phyloP scores from a whole-genome alignment of 495 filamentous ascomycete species.

The Penicillium macrosclerotiorum region DNA sequence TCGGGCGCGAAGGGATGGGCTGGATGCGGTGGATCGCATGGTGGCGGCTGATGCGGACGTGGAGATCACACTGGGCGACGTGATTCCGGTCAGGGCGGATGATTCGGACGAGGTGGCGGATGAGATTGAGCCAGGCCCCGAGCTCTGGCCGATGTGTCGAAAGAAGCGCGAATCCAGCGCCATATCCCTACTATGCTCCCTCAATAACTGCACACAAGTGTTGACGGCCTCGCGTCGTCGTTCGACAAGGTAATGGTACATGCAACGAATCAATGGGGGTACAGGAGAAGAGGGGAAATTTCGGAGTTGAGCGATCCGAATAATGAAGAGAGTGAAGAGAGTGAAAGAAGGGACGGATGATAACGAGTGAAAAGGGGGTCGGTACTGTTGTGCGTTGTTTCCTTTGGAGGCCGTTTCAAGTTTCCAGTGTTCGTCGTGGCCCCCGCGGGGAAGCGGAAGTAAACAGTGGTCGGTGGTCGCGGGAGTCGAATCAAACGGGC shows the following conservation, averaged over 20 bases:
- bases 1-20: slow-evolving; percentile 67
- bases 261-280: slow-evolving; percentile 29
- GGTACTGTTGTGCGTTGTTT: slow-evolving; percentile 30
- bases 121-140: slow-evolving; percentile 46
- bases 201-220: slow-evolving; percentile 47
- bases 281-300: slow-evolving; percentile 9
- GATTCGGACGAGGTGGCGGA: slow-evolving; percentile 57
- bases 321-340: neutral
- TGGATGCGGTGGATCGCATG: slow-evolving; percentile 49
- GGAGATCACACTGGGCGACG: slow-evolving; percentile 44
- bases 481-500: slow-evolving; percentile 1
- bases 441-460: slow-evolving; percentile 15
- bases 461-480: slow-evolving; percentile 15
- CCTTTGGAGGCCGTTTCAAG: slow-evolving; percentile 16
- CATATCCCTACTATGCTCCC: slow-evolving; percentile 49
- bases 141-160: slow-evolving; percentile 43
- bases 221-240: slow-evolving; percentile 47
- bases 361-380: slow-evolving; percentile 18
- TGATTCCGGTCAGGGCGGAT: slow-evolving; percentile 54
- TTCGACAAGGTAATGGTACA: slow-evolving; percentile 40
- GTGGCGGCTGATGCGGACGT: slow-evolving; percentile 62
- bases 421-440: slow-evolving; percentile 3
- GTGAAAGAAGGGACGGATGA: slow-evolving; percentile 4
- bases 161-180: slow-evolving; percentile 57
- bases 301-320: neutral